These are phyloP conservation scores for Xanthoconium separans DNA, from an alignment of 1,284 basidiomycete species.

Conservation along the genomic window DNA sequence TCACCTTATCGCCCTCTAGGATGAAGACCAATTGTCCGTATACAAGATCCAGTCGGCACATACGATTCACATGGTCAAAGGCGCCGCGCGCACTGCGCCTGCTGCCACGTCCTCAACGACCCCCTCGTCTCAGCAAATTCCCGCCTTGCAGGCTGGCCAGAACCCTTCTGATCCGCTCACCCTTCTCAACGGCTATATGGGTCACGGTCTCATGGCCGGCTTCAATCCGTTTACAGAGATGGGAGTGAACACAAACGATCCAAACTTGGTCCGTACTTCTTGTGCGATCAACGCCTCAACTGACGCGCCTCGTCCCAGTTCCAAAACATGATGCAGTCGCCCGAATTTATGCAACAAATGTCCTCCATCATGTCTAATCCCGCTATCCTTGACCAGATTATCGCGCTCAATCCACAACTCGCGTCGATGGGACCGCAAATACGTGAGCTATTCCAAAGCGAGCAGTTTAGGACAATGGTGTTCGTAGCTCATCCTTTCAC, in stretches of 20 bases:
- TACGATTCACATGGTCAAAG: slow-evolving; percentile 94
- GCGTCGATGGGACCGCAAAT: slow-evolving; percentile 78
- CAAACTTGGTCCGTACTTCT: slow-evolving; percentile 73
- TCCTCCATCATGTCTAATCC: slow-evolving; percentile 76
- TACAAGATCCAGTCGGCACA: slow-evolving; percentile 90
- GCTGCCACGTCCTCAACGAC: slow-evolving; percentile 27
- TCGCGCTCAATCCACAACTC: slow-evolving; percentile 80
- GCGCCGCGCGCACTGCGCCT: slow-evolving; percentile 55
- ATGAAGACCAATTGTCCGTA: slow-evolving; percentile 75
- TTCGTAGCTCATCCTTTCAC: slow-evolving; percentile 34
- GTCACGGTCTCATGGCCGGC: slow-evolving; percentile 72
- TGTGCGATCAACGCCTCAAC: background rate
- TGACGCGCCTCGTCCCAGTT: slow-evolving; percentile 45
- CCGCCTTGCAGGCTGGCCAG: slow-evolving; percentile 81
- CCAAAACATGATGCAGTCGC: slow-evolving; percentile 81
- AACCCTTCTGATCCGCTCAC: slow-evolving; percentile 79
- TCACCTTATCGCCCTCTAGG: slow-evolving; percentile 44
- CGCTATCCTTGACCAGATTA: slow-evolving; percentile 80
- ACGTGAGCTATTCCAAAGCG: slow-evolving; percentile 75
- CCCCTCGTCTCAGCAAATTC: slow-evolving; percentile 50
- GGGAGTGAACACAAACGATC: slow-evolving; percentile 84
- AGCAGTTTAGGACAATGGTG: slow-evolving; percentile 83
- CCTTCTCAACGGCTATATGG: slow-evolving; percentile 67
- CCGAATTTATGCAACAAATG: slow-evolving; percentile 78
- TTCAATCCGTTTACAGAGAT: slow-evolving; percentile 88